A percentile compares a stretch with the other conserved stretches of the same genome.
Evolutionary conservation across 345 rosid genomes (phyloP).

Genomic region (Pistacia atlantica): DNA sequence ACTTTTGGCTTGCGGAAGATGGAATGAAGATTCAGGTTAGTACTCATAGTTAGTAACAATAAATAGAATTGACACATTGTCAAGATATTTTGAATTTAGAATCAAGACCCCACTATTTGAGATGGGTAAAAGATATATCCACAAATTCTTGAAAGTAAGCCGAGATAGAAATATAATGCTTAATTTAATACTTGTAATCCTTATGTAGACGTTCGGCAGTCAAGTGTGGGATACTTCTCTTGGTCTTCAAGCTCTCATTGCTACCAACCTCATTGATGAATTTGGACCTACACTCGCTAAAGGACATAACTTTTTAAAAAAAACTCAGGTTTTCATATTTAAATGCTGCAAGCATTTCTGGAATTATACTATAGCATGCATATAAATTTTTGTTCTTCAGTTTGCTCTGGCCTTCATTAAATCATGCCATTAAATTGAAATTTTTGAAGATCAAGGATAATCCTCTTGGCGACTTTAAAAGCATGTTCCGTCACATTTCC

Average conservation of each 20-base stretch:
- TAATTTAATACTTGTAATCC: neutral
- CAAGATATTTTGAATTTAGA: too few relatives aligned
- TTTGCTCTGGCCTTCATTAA: neutral
- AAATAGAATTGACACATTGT: too few relatives aligned
- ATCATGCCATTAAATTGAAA: too few relatives aligned
- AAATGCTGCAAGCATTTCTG: too few relatives aligned
- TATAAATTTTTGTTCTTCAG: neutral
- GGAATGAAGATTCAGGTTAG: conserved; percentile 66
- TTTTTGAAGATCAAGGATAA: too few relatives aligned
- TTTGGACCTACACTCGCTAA: conserved; percentile 32
- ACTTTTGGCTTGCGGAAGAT: conserved; percentile 68
- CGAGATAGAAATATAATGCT: too few relatives aligned
- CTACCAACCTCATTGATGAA: conserved; percentile 39
- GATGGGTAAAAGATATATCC: too few relatives aligned
- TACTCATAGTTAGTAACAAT: neutral
- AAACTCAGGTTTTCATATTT: conserved; percentile 46
- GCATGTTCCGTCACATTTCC: too few relatives aligned
- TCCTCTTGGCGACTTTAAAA: too few relatives aligned
- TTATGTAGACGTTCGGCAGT: conserved; percentile 56
- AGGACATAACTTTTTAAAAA: conserved; percentile 49
- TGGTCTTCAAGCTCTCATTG: conserved; percentile 46
- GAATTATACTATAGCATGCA: neutral
- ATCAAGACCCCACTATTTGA: too few relatives aligned
- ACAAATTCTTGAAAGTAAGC: too few relatives aligned
- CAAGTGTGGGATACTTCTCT: conserved; percentile 65